Evolutionary conservation across 2,329 filamentous ascomycete species (phyloP).

Genomic region (Davidsoniella australis): DNA sequence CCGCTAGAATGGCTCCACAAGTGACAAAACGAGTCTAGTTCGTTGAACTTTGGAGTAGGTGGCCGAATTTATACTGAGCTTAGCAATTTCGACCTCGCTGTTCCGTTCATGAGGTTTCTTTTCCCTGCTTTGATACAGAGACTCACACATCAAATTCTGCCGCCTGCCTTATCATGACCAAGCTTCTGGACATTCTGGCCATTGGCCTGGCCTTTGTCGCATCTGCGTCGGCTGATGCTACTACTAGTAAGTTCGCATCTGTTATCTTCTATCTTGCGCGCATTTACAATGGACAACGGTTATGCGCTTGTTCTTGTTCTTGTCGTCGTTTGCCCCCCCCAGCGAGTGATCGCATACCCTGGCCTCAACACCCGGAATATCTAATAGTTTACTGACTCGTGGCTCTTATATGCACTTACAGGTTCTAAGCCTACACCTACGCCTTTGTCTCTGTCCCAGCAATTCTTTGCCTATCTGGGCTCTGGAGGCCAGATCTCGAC

Average conservation of each 20-base stretch:
- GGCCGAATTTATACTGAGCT: conserved; percentile 4
- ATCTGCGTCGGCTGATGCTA: conserved; percentile 9
- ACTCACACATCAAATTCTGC: background rate
- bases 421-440: conserved; percentile 7
- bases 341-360: too few relatives aligned
- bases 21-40: conserved; percentile 1
- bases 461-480: conserved; percentile 7
- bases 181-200: conserved; percentile 9
- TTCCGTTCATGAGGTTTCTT: too few relatives aligned
- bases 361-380: background rate
- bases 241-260: conserved; percentile 3
- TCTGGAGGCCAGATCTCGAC: conserved; percentile 22
- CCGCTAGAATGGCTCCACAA: background rate
- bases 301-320: too few relatives aligned
- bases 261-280: background rate
- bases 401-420: background rate
- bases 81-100: background rate
- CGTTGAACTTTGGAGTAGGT: conserved; percentile 1
- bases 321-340: too few relatives aligned
- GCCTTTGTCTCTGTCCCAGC: conserved; percentile 1
- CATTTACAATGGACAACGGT: too few relatives aligned
- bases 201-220: conserved; percentile 9
- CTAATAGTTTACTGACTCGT: background rate
- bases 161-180: conserved; percentile 7
- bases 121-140: background rate